phyloP scores from a whole-genome alignment of 345 rosid genomes.

The Hypericum perforatum region DNA sequence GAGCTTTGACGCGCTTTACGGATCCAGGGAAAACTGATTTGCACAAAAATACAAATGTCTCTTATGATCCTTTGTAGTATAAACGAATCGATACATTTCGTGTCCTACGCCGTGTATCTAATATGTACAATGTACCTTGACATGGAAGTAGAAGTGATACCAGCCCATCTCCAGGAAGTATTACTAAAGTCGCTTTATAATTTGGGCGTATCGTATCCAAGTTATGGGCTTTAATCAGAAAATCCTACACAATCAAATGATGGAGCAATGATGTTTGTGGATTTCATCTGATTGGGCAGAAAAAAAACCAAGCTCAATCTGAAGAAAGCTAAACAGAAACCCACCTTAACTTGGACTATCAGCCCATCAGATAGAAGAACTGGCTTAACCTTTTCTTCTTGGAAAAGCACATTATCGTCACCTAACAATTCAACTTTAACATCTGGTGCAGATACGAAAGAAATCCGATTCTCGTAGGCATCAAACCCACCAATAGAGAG shows the following conservation, averaged over 20 bases:
- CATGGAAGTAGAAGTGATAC: conserved; percentile 34
- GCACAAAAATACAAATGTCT: conserved; percentile 3
- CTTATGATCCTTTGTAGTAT: neutral
- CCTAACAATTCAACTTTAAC: conserved; percentile 25
- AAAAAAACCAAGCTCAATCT: neutral
- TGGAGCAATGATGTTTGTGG: neutral
- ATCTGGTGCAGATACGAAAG: conserved; percentile 29
- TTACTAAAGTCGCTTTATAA: conserved; percentile 36
- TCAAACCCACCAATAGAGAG: conserved; percentile 41
- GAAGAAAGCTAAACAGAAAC: neutral
- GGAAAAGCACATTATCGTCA: conserved; percentile 7
- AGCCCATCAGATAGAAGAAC: conserved; percentile 26
- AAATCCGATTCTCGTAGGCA: conserved; percentile 30
- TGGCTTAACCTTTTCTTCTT: conserved; percentile 22
- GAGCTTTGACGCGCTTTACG: conserved; percentile 17
- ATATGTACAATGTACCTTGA: conserved; percentile 29
- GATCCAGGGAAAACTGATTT: conserved; percentile 48
- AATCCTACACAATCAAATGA: conserved; percentile 25
- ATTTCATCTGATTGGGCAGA: neutral
- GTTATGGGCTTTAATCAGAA: conserved; percentile 27
- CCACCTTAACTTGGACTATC: conserved; percentile 39
- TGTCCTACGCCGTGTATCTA: neutral
- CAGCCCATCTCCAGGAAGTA: conserved; percentile 23
- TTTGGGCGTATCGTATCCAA: conserved; percentile 40
- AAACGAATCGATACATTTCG: neutral